phyloP scores from a whole-genome alignment of 75 land plant genomes.

The Pinus albicaulis region DNA sequence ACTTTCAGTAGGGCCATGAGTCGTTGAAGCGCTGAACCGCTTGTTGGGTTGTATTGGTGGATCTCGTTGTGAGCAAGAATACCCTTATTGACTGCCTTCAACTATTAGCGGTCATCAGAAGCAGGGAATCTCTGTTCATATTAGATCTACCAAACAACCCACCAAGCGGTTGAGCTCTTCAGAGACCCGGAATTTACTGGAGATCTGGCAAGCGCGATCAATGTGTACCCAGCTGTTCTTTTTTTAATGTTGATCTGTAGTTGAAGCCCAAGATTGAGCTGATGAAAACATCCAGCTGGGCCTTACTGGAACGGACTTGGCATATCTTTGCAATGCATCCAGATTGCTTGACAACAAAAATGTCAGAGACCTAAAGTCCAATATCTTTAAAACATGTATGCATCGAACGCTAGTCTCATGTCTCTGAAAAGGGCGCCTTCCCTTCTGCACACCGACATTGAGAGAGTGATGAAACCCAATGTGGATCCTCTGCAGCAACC shows the following conservation, averaged over 20 bases:
- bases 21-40: too few relatives aligned
- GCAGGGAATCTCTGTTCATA: background rate
- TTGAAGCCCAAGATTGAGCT: background rate
- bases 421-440: background rate
- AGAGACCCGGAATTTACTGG: background rate
- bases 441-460: background rate
- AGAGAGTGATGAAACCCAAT: too few relatives aligned
- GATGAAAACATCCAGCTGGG: background rate
- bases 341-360: background rate
- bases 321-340: background rate
- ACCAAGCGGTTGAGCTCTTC: background rate
- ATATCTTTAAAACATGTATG: background rate
- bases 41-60: too few relatives aligned
- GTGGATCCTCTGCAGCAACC: too few relatives aligned
- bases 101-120: background rate
- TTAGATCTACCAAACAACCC: background rate
- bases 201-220: background rate
- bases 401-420: background rate
- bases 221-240: background rate
- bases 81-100: background rate
- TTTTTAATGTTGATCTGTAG: background rate
- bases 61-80: too few relatives aligned
- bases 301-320: background rate
- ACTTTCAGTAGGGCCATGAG: too few relatives aligned
- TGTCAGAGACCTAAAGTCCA: background rate